A percentile compares a stretch with the other conserved stretches of the same genome.
Evolutionary conservation across 2,329 filamentous ascomycete genomes (phyloP).

Genomic region (Cladophialophora yegresii): DNA sequence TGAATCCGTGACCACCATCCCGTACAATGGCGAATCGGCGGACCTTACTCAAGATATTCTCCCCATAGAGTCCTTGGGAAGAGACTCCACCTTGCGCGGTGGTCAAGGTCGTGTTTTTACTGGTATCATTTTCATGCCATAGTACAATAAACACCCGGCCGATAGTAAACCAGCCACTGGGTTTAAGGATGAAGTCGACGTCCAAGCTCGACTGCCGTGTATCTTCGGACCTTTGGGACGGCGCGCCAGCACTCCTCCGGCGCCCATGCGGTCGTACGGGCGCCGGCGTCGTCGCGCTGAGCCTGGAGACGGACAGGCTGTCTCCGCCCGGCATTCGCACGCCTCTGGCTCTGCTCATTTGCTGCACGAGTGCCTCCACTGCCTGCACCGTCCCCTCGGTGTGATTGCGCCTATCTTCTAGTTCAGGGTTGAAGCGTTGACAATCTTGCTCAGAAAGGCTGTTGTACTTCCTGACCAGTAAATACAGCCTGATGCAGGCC

Average conservation of each 20-base stretch:
- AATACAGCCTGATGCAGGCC: slow-evolving; percentile 11
- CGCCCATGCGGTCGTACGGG: background rate
- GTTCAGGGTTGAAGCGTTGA: background rate
- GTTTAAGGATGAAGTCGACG: background rate
- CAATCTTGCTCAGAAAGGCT: background rate
- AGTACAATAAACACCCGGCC: slow-evolving; percentile 40
- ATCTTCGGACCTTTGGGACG: background rate
- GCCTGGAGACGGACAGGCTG: background rate
- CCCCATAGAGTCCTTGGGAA: slow-evolving; percentile 19
- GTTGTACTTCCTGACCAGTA: slow-evolving; percentile 1
- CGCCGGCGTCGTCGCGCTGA: background rate
- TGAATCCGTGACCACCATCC: slow-evolving; percentile 35
- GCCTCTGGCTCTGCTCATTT: background rate
- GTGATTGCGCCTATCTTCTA: background rate
- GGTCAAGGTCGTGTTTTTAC: background rate
- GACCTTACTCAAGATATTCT: slow-evolving; percentile 18
- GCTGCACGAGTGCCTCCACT: background rate
- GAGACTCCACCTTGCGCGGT: background rate
- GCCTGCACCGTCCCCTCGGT: background rate
- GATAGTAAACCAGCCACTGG: slow-evolving; percentile 10
- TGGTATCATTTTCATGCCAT: slow-evolving; percentile 39
- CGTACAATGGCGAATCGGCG: slow-evolving; percentile 41
- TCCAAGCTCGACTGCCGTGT: background rate
- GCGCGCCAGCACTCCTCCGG: background rate
- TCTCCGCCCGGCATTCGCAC: background rate